A percentile compares a stretch with the other conserved stretches of the same genome.
Conservation (phyloP, 305 asterid species). For the Fraxinus greggii region DNA sequence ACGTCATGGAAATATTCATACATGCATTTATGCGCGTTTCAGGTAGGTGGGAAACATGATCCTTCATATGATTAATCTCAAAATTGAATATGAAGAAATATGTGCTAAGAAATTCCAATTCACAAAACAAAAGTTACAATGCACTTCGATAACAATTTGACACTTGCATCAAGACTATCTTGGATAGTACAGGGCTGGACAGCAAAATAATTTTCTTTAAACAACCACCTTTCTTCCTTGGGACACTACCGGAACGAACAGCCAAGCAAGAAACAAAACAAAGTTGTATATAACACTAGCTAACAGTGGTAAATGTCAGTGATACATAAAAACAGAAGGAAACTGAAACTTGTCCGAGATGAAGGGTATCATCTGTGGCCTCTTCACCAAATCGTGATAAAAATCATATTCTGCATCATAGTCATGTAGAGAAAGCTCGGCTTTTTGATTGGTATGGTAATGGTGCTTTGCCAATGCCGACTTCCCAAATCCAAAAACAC, state of each 20-base stretch:
- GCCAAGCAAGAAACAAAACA: background rate
- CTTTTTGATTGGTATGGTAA: constrained; percentile 83
- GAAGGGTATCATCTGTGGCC: constrained; percentile 64
- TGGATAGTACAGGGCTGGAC: constrained; percentile 13
- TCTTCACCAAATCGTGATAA: constrained; percentile 57
- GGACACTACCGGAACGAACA: background rate
- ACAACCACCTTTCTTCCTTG: background rate
- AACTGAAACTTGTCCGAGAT: constrained; percentile 62
- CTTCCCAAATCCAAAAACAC: constrained; percentile 85
- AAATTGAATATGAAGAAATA: background rate
- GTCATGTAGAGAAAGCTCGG: constrained; percentile 80
- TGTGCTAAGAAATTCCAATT: background rate
- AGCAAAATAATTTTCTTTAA: background rate
- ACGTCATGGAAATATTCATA: background rate
- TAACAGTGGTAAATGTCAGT: constrained; percentile 31
- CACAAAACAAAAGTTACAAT: background rate
- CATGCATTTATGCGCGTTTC: background rate
- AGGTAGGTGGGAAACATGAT: background rate
- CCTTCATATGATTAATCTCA: background rate
- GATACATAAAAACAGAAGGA: constrained; percentile 65
- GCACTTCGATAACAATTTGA: constrained; percentile 2
- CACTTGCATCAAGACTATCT: constrained; percentile 12
- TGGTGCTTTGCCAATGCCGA: constrained; percentile 70
- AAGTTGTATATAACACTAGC: background rate
- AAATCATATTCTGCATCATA: constrained; percentile 91